phyloP scores from a whole-genome alignment of 2,329 filamentous ascomycete species.

The Aspergillus ustus region DNA sequence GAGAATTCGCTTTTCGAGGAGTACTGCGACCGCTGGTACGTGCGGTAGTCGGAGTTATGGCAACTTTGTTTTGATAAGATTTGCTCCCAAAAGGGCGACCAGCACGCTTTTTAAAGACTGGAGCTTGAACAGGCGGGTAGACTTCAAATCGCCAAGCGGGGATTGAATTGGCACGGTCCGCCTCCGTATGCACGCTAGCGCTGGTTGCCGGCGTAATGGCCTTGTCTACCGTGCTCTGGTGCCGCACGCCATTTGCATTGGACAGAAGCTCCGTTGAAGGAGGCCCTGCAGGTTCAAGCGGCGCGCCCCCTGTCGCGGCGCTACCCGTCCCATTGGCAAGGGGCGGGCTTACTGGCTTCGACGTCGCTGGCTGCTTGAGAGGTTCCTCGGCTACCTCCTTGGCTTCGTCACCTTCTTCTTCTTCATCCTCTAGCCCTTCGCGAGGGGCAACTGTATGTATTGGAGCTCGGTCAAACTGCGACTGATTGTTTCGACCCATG shows the following conservation, averaged over 20 bases:
- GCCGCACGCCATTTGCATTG: slow-evolving; percentile 35
- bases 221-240: slow-evolving; percentile 22
- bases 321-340: slow-evolving; percentile 24
- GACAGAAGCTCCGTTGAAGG: slow-evolving; percentile 40
- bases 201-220: slow-evolving; percentile 18
- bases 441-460: slow-evolving; percentile 86
- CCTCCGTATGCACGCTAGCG: slow-evolving; percentile 16
- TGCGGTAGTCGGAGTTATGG: slow-evolving; percentile 38
- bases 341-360: slow-evolving; percentile 20
- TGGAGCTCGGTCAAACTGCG: slow-evolving; percentile 81
- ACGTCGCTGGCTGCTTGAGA: slow-evolving; percentile 10
- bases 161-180: slow-evolving; percentile 41
- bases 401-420: slow-evolving; percentile 36
- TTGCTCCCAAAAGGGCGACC: slow-evolving; percentile 45
- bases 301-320: slow-evolving; percentile 18
- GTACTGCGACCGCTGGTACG: slow-evolving; percentile 43
- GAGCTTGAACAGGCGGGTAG: slow-evolving; percentile 47
- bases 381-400: slow-evolving; percentile 28
- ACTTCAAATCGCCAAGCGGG: slow-evolving; percentile 49
- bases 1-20: slow-evolving; percentile 38
- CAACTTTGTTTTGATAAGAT: slow-evolving; percentile 28
- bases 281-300: slow-evolving; percentile 38
- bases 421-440: slow-evolving; percentile 59
- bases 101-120: slow-evolving; percentile 40
- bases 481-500: slow-evolving; percentile 84